These are phyloP conservation scores for Podospora sp. DNA, from an alignment of 495 filamentous ascomycete genomes.

Conservation along the genomic window DNA sequence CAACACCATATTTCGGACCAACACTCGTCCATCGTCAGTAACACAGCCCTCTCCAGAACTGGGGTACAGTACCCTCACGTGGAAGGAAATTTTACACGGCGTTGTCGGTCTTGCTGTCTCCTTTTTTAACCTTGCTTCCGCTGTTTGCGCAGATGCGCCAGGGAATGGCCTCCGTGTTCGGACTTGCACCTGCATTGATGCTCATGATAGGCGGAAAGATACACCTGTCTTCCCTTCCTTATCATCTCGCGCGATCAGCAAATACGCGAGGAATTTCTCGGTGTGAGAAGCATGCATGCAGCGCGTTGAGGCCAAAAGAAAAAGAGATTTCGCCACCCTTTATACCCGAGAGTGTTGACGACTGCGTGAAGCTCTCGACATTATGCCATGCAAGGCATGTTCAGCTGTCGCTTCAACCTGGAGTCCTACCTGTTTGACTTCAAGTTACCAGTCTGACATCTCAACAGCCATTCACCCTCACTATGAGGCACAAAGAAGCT, in stretches of 20 bases:
- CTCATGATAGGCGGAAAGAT: background rate
- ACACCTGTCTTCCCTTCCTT: background rate
- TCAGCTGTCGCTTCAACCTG: no score
- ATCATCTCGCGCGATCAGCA: slow-evolving; percentile 1
- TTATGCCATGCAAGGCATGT: no score
- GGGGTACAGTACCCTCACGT: slow-evolving; percentile 16
- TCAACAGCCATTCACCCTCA: background rate
- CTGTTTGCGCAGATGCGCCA: background rate
- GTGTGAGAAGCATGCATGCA: background rate
- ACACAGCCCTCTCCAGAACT: background rate
- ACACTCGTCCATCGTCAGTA: background rate
- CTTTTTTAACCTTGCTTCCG: background rate
- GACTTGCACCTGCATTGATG: background rate
- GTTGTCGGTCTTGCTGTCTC: background rate
- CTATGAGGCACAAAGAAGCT: background rate
- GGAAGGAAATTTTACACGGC: background rate
- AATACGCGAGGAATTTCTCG: background rate
- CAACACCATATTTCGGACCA: background rate
- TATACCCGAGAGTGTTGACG: background rate
- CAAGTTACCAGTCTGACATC: no score
- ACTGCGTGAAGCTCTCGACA: no score
- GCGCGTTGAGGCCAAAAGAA: background rate
- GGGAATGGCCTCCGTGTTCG: background rate
- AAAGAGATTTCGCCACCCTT: background rate
- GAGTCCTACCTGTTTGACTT: no score